Evolutionary conservation across 768 basidiomycete genomes (phyloP), one percentile per base, ranked within the genome.

Genomic region (Mycena latifolia): DNA sequence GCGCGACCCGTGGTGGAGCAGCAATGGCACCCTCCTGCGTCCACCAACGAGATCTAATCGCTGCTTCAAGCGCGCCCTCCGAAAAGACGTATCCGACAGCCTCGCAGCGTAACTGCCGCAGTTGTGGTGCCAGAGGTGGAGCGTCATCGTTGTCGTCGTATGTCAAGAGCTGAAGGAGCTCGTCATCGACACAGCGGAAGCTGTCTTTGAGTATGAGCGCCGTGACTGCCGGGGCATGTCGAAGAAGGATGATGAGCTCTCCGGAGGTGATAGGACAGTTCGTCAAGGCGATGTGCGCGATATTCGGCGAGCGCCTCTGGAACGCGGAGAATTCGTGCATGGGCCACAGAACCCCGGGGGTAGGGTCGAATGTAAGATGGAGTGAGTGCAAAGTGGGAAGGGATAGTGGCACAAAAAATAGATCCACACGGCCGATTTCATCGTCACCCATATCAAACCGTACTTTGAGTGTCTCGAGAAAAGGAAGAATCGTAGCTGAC

Each of bases 21-120:
- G 37, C 37, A 17, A 5, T 5, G 14, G 11, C 18, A 12, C 3
- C 12, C 8, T 22, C 33, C 24, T 22, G 4, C 29, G 33, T 37
- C 53, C 52, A 39, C 33, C 54, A 55, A 5, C 61, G 61, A 8
- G 61, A 63, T 14, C 54, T 25, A 35, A 63, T 39, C 33, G 45
- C 35, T 17, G 20, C 45, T 27, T 55, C 52, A 15, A 62, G 43
- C 0, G 3, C 6, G 0, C 10, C 5, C 17, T 45, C 45, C 31
- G n/a, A 24, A 18, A 63, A 55, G 5, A 17, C 5, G 45, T 53
- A 37, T 6, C 46, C 46, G 24, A 55, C 12, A 4, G 20, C 45
- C 7, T 20, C 18, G 33, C 29, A 39, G 25, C 28, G 9, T 9
- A 55, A 2, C 18, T 51, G 37, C 29, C 28, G 24, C 1, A 56